phyloP scores from a whole-genome alignment of 2,329 filamentous ascomycete species.

The Hysterium pulicare region DNA sequence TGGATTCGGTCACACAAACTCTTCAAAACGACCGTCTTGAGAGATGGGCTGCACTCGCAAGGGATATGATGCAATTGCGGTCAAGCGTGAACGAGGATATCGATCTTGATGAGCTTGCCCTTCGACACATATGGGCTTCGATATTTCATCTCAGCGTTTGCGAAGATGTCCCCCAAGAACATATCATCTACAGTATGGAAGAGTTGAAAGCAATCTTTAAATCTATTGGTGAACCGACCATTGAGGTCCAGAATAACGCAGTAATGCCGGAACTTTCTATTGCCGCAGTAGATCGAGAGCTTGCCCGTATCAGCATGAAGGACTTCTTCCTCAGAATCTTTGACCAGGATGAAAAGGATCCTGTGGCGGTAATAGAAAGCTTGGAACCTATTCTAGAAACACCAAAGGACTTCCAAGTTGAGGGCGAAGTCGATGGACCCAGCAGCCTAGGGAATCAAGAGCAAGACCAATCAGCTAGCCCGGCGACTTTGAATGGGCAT shows the following conservation, averaged over 20 bases:
- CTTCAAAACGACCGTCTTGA: slow-evolving; percentile 57
- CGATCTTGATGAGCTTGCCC: slow-evolving; percentile 41
- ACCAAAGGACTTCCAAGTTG: slow-evolving; percentile 5
- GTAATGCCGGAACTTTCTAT: slow-evolving; percentile 84
- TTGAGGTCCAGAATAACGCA: slow-evolving; percentile 75
- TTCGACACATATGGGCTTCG: slow-evolving; percentile 66
- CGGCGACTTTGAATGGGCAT: slow-evolving; percentile 11
- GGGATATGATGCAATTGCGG: slow-evolving; percentile 49
- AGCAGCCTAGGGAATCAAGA: slow-evolving; percentile 10
- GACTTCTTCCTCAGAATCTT: slow-evolving; percentile 94
- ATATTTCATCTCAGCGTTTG: slow-evolving; percentile 59
- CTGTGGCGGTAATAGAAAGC: slow-evolving; percentile 81
- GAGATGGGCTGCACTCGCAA: slow-evolving; percentile 58
- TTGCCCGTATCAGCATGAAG: slow-evolving; percentile 89
- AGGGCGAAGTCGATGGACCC: neutral
- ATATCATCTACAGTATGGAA: slow-evolving; percentile 59
- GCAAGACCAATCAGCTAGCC: slow-evolving; percentile 8
- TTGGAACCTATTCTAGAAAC: slow-evolving; percentile 89
- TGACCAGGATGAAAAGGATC: slow-evolving; percentile 74
- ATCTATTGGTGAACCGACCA: slow-evolving; percentile 47
- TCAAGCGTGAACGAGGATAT: slow-evolving; percentile 19
- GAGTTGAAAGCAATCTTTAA: slow-evolving; percentile 58
- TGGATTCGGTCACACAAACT: slow-evolving; percentile 49
- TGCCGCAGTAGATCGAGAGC: slow-evolving; percentile 81
- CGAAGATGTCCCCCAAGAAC: slow-evolving; percentile 55